A percentile compares a stretch with the other conserved stretches of the same genome.
Evolutionary conservation across 2,329 filamentous ascomycete species (phyloP).

Genomic region (Microdochium trichocladiopsis): DNA sequence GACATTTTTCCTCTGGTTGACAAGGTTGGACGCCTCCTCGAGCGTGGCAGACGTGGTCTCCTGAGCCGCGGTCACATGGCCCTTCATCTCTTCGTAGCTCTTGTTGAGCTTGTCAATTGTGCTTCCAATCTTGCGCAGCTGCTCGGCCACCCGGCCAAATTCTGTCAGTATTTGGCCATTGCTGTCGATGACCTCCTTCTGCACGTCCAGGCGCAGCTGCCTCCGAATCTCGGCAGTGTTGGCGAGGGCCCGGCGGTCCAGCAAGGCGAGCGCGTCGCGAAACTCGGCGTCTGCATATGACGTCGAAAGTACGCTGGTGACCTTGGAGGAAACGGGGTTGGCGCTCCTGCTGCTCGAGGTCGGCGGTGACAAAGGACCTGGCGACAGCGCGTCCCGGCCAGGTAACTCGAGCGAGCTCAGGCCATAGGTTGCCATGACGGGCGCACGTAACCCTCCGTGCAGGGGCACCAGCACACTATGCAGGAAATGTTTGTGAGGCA

Average conservation of each 20-base stretch:
- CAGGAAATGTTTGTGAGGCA: neutral
- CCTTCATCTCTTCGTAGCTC: slow-evolving; percentile 74
- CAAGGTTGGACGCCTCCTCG: slow-evolving; percentile 67
- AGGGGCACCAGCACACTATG: neutral
- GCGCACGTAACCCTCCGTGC: neutral
- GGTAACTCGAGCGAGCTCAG: slow-evolving; percentile 16
- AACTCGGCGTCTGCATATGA: slow-evolving; percentile 93
- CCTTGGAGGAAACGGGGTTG: slow-evolving; percentile 71
- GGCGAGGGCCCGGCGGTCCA: slow-evolving; percentile 64
- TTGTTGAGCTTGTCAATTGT: slow-evolving; percentile 74
- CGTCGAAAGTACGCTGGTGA: slow-evolving; percentile 79
- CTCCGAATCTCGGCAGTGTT: slow-evolving; percentile 76
- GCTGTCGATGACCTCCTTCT: slow-evolving; percentile 87
- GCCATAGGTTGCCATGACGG: slow-evolving; percentile 20
- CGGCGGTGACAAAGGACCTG: slow-evolving; percentile 22
- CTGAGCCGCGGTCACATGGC: slow-evolving; percentile 68
- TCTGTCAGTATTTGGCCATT: slow-evolving; percentile 85
- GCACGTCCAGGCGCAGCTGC: slow-evolving; percentile 72
- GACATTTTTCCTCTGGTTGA: slow-evolving; percentile 65
- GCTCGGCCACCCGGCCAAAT: slow-evolving; percentile 87
- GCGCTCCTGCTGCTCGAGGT: slow-evolving; percentile 29
- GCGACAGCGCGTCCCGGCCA: slow-evolving; percentile 14
- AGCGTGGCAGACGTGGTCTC: slow-evolving; percentile 67
- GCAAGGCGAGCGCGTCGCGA: slow-evolving; percentile 69
- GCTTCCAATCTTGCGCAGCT: slow-evolving; percentile 76